Evolutionary conservation across 805 yeast genomes (phyloP), one percentile per base, ranked within the genome.

Genomic region (Ogataea ganodermae): DNA sequence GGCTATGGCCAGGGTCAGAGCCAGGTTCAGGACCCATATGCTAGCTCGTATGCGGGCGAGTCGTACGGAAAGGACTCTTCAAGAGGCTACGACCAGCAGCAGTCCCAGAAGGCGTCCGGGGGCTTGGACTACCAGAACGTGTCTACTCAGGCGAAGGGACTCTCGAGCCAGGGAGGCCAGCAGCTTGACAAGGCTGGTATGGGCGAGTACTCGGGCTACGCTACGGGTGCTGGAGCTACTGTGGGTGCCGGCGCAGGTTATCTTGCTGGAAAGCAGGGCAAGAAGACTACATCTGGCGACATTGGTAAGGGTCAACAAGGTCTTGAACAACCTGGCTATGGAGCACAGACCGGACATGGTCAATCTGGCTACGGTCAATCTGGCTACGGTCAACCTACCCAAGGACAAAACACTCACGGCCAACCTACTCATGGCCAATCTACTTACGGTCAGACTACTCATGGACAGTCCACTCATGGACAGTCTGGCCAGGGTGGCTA

Each of bases 181-280:
- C 46, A 49, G 9, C 38, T 51, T 3, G 53, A 43, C 17, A 42
- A 52, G 21, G 36, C 49, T 8, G 54, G 51, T 18, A 18, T 40
- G 18, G 50, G 53, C 23, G 36, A 54, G 24, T 44, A 52, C 23
- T 50, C 51, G 3, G 41, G 44, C 20, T 49, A 49, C 17, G 52
- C 37, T 13, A 44, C 51, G 6, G 47, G 46, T 8, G 49, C 48
- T 3, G 56, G 54, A 14, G 47, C 51, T 13, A 44, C 44, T 10
- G 48, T 49, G 6, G 56, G 54, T 9, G 51, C 54, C 21, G 59
- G 52, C 9, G 56, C 53, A 4, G 54, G 52, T 13, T 54, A 52
- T 35, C 14, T 49, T 27, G 51, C 44, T n/a, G 43, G 51, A 4
- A 39, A 38, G 17, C 38, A 43, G 41, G 32, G 24, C 23, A 40